Base-by-base conservation (phyloP, 345 rosid genomes). In the Eucalyptus caleyi region DNA sequence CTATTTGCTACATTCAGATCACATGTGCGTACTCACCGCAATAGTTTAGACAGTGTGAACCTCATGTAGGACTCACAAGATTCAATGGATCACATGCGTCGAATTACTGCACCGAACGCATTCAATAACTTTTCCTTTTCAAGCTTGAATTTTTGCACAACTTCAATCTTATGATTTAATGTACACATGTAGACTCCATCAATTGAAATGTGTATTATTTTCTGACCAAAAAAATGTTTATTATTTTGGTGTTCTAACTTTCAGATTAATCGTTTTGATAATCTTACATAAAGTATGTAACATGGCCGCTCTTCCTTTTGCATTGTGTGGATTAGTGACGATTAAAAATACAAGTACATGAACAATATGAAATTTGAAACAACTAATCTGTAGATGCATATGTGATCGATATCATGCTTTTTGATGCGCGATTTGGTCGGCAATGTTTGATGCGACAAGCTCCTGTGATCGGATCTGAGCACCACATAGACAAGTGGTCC, bases 11-110 rank as follows among this genome's bases (percentile, higher is more conserved):
- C 9, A 10, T 77, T 21, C 3, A 40, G 26, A 37, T 77, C 47
- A 37, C 12, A 19, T 11, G 27, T 21, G 47, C 1, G 2, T 7
- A 21, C 8, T 21, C 30, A 77, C 16, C 0, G 1, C 4, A 37
- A 37, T 3, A 3, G 4, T 77, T 77, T 77, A 40, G 11, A 77
- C 42, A 1, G 8, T 21, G 15, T 10, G 26, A 40, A 77, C 27
- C 47, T 40, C 47, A 40, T 7, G 8, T 37, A 4, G 2, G 45
- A 77, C 27, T 9, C 27, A 5, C 27, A 77, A 6, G 9, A 77
- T 37, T 7, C 9, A 40, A 3, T 40, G 9, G 16, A 37, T 77
- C 47, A 21, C 15, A 40, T 23, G 44, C 8, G 0, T 21, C 0
- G 2, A 4, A 4, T 11, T 69, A 40, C 3, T 11, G 16, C 30